Percentiles rank a stretch among this genome's conserved stretches.
Conservation (phyloP, 176 grass and related monocot genomes). For the Avena eriantha region DNA sequence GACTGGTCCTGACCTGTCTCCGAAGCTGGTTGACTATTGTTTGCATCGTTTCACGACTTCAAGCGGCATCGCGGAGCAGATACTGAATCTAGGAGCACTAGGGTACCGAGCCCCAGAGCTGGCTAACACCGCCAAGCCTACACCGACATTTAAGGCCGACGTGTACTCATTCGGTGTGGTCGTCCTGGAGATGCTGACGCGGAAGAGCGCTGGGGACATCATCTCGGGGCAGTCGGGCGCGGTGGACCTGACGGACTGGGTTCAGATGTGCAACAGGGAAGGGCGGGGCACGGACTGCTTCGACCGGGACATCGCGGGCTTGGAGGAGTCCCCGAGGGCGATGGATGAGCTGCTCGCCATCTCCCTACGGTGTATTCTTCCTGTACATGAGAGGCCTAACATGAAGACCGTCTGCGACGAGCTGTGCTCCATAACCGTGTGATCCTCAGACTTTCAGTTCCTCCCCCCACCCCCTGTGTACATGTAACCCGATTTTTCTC, state of each 20-base stretch:
- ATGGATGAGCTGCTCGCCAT: constrained; percentile 88
- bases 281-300: constrained; percentile 95
- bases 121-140: constrained; percentile 61
- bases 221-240: constrained; percentile 91
- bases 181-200: constrained; percentile 85
- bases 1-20: constrained; percentile 86
- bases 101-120: constrained; percentile 88
- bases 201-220: constrained; percentile 93
- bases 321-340: constrained; percentile 87
- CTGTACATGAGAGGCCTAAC: constrained; percentile 98
- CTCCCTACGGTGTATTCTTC: constrained; percentile 89
- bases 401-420: constrained; percentile 88
- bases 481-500: constrained; percentile 70
- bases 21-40: constrained; percentile 78
- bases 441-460: constrained; percentile 42
- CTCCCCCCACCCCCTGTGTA: constrained; percentile 45
- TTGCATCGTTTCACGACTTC: constrained; percentile 87
- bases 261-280: constrained; percentile 96
- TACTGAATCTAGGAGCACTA: constrained; percentile 85
- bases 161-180: constrained; percentile 93
- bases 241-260: constrained; percentile 98
- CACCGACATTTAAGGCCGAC: constrained; percentile 73
- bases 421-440: constrained; percentile 87
- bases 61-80: constrained; percentile 73
- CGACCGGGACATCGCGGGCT: constrained; percentile 83